phyloP scores from a whole-genome alignment of 352 stramenopile species.

The Thraustotheca clavata region DNA sequence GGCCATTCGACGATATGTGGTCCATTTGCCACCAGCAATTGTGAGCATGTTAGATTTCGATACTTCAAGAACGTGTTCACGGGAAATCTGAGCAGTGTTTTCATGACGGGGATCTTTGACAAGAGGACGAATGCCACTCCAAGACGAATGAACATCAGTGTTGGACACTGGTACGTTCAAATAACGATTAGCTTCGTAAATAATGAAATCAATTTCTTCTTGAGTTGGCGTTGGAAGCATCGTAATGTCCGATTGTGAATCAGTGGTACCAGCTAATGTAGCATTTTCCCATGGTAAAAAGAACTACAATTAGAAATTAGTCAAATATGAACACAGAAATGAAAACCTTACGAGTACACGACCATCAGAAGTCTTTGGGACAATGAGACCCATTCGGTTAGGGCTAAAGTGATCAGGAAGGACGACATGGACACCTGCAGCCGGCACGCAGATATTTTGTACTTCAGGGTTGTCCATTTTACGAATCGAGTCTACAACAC shows the following conservation, averaged over 20 bases:
- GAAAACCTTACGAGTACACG: slow-evolving; percentile 44
- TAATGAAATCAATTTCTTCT: slow-evolving; percentile 92
- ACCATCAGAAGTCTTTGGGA: slow-evolving; percentile 93
- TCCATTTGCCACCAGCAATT: slow-evolving; percentile 96
- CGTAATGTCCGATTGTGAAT: slow-evolving; percentile 90
- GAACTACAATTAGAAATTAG: slow-evolving; percentile 58
- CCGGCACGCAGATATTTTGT: slow-evolving; percentile 88
- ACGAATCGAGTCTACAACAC: slow-evolving; percentile 51
- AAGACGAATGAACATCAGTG: slow-evolving; percentile 91
- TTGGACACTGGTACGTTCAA: slow-evolving; percentile 82
- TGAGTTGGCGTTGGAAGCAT: slow-evolving; percentile 91
- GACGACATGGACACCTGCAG: slow-evolving; percentile 92
- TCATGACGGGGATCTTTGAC: slow-evolving; percentile 84
- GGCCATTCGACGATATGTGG: slow-evolving; percentile 94
- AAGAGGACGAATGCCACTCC: slow-evolving; percentile 93
- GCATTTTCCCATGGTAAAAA: slow-evolving; percentile 95
- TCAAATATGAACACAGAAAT: neutral
- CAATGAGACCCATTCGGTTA: slow-evolving; percentile 92
- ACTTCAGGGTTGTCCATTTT: slow-evolving; percentile 89
- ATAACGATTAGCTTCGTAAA: slow-evolving; percentile 89
- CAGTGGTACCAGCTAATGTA: slow-evolving; percentile 90
- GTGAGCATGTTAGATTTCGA: slow-evolving; percentile 87
- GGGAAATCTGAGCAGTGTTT: slow-evolving; percentile 87
- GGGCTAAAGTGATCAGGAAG: slow-evolving; percentile 94
- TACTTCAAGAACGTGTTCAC: slow-evolving; percentile 92